Evolutionary conservation across 2,329 filamentous ascomycete species (phyloP), one percentile per base, ranked within the genome.

Genomic region (Spiromastix sp.): DNA sequence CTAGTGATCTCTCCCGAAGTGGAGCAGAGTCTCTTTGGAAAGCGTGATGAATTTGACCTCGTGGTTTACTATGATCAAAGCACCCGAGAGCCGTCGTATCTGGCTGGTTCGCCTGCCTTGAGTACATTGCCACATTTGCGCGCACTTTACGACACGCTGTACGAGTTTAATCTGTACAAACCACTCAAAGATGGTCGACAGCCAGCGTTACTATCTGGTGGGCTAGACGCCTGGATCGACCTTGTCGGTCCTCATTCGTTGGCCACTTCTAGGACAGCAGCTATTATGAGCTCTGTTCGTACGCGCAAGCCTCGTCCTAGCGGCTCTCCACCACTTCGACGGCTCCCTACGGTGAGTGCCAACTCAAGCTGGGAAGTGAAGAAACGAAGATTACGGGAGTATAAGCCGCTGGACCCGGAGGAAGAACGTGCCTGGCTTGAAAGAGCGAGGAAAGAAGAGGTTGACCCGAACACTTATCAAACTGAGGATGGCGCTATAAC

Each of bases 51-150:
- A 37, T 94, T 82, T 48, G 86, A 96, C 46, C 61, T 95, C 27
- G 73, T 98, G 8, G 83, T 98, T 0, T 91, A 93, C 49, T 93
- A 96, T 55, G 86, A 98, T 55, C 73, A 89, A 45, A 60, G 55
- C 10, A 78, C 74, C 42, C 70, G 54, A 68, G 83, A 50, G 39
- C 71, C 58, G 45, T 65, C 43, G 48, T 93, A 71, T 48, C 60
- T 72, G 38, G 47, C 59, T 57, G 52, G 70, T 58, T 56, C 63
- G 49, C 51, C 60, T 16, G 59, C 55, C 32, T 60, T 54, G 24
- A 65, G 61, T 12, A 67, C 60, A 33, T 60, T 64, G 16, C 64
- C 67, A 15, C 73, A 77, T n/a, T 59, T 95, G 13, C 68, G 78
- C 44, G 78, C 78, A 11, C 66, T 98, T 9, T 77, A 81, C 50